Evolutionary conservation across 768 basidiomycete species (phyloP).

Genomic region (Auriculariales sp.): DNA sequence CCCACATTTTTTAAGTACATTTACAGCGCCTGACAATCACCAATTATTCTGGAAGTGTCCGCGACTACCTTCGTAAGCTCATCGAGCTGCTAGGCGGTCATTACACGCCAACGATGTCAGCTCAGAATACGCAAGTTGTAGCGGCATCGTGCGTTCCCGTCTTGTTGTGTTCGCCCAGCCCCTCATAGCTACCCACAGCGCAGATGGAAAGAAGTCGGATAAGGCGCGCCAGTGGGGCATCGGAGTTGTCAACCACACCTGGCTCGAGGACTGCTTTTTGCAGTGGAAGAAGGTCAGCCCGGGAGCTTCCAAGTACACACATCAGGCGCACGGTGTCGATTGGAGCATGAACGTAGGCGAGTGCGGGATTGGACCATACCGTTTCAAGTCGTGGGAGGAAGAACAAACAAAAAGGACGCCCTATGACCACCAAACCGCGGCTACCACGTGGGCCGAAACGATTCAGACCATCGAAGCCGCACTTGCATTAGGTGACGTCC

Average conservation of each 20-base stretch:
- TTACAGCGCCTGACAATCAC: conserved; percentile 66
- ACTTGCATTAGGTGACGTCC: too few species aligned
- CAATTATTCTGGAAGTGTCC: conserved; percentile 74
- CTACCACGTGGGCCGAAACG: too few species aligned
- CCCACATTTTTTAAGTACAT: background rate
- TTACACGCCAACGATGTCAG: conserved; percentile 74
- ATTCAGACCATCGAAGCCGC: too few species aligned
- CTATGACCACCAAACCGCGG: too few species aligned
- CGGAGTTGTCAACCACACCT: conserved; percentile 76
- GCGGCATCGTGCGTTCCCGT: conserved; percentile 56
- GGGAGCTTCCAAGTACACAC: conserved; percentile 50
- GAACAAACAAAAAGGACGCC: background rate
- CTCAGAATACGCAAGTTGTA: conserved; percentile 63
- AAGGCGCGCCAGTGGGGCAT: conserved; percentile 73
- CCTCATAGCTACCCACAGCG: conserved; percentile 6
- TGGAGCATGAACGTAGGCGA: conserved; percentile 32
- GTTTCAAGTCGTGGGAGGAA: background rate
- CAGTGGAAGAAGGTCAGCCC: conserved; percentile 61
- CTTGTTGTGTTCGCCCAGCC: background rate
- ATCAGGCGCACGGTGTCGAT: conserved; percentile 54
- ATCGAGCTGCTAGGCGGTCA: conserved; percentile 61
- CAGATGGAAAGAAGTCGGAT: conserved; percentile 40
- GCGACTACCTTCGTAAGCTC: conserved; percentile 79
- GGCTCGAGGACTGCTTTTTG: conserved; percentile 83
- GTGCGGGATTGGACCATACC: conserved; percentile 12